Conservation (phyloP, 192 early-diverging fungal genomes). For the Coemansia sp. region DNA sequence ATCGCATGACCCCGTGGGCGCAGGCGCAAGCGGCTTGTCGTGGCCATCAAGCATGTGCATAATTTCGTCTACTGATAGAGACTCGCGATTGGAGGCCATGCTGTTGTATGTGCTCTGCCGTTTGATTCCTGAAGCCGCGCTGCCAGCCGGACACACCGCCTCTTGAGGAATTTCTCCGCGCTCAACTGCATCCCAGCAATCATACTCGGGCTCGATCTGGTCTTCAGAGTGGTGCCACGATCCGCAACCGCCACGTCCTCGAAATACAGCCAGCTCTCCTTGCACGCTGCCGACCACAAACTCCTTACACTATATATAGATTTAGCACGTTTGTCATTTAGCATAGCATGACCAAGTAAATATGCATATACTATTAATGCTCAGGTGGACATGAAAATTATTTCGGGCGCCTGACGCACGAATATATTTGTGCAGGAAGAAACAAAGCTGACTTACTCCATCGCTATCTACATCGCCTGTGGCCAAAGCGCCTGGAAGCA, state of each 20-base stretch:
- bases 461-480: constrained; percentile 55
- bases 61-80: constrained; percentile 41
- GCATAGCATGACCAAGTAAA: too few species aligned
- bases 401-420: too few species aligned
- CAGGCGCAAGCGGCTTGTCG: not conserved
- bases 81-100: constrained; percentile 29
- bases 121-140: constrained; percentile 3
- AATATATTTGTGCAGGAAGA: not conserved
- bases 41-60: constrained; percentile 40
- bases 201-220: constrained; percentile 51
- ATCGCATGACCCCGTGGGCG: constrained; percentile 14
- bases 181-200: constrained; percentile 52
- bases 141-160: not conserved
- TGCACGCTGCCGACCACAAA: constrained; percentile 54
- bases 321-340: too few species aligned
- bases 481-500: constrained; percentile 47
- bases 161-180: constrained; percentile 38
- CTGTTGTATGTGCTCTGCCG: constrained; percentile 47
- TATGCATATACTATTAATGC: too few species aligned
- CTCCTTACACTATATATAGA: constrained; percentile 47
- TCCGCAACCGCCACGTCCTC: constrained; percentile 51
- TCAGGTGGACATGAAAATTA: too few species aligned
- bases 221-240: constrained; percentile 44
- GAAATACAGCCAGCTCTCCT: constrained; percentile 53
- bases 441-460: constrained; percentile 30